These are phyloP conservation scores for Aspergillus baeticus DNA, from an alignment of 495 filamentous ascomycete species.

Conservation along the genomic window DNA sequence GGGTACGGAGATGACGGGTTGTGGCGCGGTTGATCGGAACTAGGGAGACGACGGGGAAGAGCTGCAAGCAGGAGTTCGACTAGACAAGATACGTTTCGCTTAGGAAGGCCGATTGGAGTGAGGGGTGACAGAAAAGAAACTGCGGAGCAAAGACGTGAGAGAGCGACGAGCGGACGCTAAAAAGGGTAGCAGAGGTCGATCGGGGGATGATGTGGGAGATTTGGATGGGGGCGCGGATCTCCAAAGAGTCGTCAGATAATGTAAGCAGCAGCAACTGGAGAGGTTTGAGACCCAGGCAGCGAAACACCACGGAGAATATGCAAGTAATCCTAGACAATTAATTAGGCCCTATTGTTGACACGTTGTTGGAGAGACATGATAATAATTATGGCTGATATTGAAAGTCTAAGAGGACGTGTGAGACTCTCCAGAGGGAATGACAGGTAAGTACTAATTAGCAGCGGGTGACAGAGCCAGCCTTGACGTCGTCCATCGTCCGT, in stretches of 20 bases:
- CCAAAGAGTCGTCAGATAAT: slow-evolving; percentile 23
- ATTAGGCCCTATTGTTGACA: slow-evolving; percentile 7
- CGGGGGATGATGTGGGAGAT: slow-evolving; percentile 28
- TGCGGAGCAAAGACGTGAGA: slow-evolving; percentile 27
- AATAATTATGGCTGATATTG: slow-evolving; percentile 1
- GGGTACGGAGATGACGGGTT: slow-evolving; percentile 15
- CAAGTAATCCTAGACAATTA: slow-evolving; percentile 16
- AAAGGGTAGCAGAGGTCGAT: slow-evolving; percentile 27
- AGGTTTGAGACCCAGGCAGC: slow-evolving; percentile 13
- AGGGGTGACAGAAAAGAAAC: slow-evolving; percentile 26
- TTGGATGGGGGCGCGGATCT: slow-evolving; percentile 25
- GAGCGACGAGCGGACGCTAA: slow-evolving; percentile 30
- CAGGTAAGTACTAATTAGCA: slow-evolving; percentile 10
- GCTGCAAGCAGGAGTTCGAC: slow-evolving; percentile 7
- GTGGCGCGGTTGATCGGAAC: slow-evolving; percentile 21
- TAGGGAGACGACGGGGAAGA: slow-evolving; percentile 16
- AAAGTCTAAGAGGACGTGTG: neutral
- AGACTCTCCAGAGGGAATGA: neutral
- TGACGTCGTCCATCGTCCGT: too few relatives aligned
- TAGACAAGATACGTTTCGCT: slow-evolving; percentile 9
- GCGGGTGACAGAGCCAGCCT: neutral
- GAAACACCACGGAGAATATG: slow-evolving; percentile 11
- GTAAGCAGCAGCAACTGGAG: slow-evolving; percentile 20
- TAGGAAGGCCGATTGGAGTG: slow-evolving; percentile 13
- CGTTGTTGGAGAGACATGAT: neutral